A percentile compares a stretch with the other conserved stretches of the same genome.
These are phyloP conservation scores for Acacia acuminata DNA, from an alignment of 306 rosid genomes.

Conservation along the genomic window DNA sequence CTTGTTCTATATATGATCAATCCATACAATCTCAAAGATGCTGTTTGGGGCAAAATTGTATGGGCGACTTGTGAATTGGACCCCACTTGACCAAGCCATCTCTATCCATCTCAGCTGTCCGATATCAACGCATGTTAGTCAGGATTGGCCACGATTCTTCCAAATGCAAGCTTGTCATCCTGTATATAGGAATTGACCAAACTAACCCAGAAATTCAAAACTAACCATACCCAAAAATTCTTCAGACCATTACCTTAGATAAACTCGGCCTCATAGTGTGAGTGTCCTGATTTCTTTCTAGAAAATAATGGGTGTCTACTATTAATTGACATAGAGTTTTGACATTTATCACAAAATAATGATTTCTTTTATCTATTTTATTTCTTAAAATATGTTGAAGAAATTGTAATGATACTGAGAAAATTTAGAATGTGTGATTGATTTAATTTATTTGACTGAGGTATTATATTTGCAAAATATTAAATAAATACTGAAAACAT, in stretches of 20 bases:
- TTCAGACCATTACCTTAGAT: constrained; percentile 61
- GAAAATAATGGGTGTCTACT: too few species aligned
- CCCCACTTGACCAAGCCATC: constrained; percentile 67
- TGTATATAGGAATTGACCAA: constrained; percentile 75
- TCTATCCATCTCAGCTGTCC: constrained; percentile 53
- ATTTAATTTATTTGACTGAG: too few species aligned
- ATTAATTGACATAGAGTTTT: too few species aligned
- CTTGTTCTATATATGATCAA: constrained; percentile 46
- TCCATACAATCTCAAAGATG: constrained; percentile 73
- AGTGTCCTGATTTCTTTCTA: too few species aligned
- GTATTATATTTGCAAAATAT: too few species aligned
- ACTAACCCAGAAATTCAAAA: constrained; percentile 66
- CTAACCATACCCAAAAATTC: constrained; percentile 64
- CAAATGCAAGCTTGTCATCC: constrained; percentile 51
- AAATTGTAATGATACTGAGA: too few species aligned
- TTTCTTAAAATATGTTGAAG: too few species aligned
- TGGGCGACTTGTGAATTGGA: constrained; percentile 97
- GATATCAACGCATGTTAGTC: constrained; percentile 89
- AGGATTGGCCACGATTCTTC: constrained; percentile 72
- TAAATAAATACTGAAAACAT: too few species aligned
- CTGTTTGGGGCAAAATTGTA: constrained; percentile 74
- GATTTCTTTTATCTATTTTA: too few species aligned
- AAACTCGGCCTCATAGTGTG: too few species aligned
- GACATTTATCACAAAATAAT: too few species aligned
- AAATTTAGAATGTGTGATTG: too few species aligned